Evolutionary conservation across 345 rosid species (phyloP), one percentile per base, ranked within the genome.

Genomic region (Populus tremula): DNA sequence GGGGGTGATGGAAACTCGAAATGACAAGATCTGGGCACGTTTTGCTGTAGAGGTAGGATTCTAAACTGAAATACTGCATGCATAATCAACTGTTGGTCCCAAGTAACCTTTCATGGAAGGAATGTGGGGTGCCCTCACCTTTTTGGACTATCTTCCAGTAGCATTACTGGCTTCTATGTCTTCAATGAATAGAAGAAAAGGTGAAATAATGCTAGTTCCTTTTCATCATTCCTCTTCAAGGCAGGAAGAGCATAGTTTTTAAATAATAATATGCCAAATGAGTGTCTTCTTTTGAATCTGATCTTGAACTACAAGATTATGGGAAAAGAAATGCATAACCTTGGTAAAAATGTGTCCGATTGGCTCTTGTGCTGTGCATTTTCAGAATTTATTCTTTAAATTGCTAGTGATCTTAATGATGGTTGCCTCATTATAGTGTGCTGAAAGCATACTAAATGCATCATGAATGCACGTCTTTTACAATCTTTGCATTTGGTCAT

Each of bases 21-120:
- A 87, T 25, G 94, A 90, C 86, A 92, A 94, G 86, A 89, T 94
- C 65, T 91, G 97, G 97, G 98, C 97, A 41, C 92, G 87, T 36
- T 96, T 94, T 83, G 86, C 91, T 0, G 97, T 96, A 2, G 99
- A 94, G 97, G 99, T 96, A 87, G 78, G 50, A 49, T 63, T 56
- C 27, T 62, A 17, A 49, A 65, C 21, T 59, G n/a, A 31, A 81
- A 49, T 12, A 6, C 11, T 75, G 17, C 63, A 21, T 35, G 67
- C 27, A 36, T 33, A 56, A 71, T 35, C 12, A 67, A 47, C 10
- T 47, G 25, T 41, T 17, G 62, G n/a, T 35, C 63, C 31, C 33
- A n/a, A 23, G 20, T 33, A 62, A 70, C 18, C 39, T 25, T 10
- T 47, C 9, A 25, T 68, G 31, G 21, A n/a, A 49, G 41, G 41